Conservation (phyloP, 352 stramenopile species). For the Phytophthora quininea region DNA sequence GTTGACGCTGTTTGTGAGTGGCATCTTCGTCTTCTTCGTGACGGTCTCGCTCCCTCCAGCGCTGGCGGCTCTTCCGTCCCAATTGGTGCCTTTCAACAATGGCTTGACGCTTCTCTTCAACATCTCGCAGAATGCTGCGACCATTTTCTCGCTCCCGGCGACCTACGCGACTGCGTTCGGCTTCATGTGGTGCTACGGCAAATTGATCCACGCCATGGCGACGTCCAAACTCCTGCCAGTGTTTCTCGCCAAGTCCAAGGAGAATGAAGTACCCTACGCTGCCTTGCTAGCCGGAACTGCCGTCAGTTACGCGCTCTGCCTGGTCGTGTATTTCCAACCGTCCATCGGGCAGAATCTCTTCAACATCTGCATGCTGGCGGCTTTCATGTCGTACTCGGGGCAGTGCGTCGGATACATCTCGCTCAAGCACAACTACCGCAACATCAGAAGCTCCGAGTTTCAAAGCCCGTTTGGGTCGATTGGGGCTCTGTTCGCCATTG, state of each 20-base stretch:
- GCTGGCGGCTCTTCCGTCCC: constrained; percentile 19
- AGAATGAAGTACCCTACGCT: constrained; percentile 23
- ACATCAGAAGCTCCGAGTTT: constrained; percentile 49
- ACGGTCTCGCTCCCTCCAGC: constrained; percentile 37
- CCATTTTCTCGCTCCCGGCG: constrained; percentile 47
- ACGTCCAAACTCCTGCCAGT: constrained; percentile 43
- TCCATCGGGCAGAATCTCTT: constrained; percentile 33
- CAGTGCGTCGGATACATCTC: constrained; percentile 54
- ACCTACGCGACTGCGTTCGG: constrained; percentile 60
- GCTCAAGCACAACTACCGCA: constrained; percentile 47
- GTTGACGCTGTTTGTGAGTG: constrained; percentile 45
- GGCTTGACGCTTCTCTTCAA: constrained; percentile 42
- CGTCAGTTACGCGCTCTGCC: constrained; percentile 43
- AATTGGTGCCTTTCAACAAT: constrained; percentile 43
- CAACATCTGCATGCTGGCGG: constrained; percentile 40
- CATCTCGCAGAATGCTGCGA: constrained; percentile 23
- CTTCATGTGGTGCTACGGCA: constrained; percentile 65
- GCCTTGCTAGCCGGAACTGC: constrained; percentile 29
- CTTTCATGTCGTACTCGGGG: constrained; percentile 48
- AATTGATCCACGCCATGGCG: constrained; percentile 56
- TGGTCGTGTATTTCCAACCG: constrained; percentile 36
- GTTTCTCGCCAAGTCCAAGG: constrained; percentile 26
- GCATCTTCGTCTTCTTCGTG: constrained; percentile 42
- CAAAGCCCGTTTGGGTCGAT: constrained; percentile 42
- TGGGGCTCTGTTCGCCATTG: constrained; percentile 41